A percentile compares a stretch with the other conserved stretches of the same genome.
These are phyloP conservation scores for Artemisia annua DNA, from an alignment of 129 eudicot species.

Conservation along the genomic window DNA sequence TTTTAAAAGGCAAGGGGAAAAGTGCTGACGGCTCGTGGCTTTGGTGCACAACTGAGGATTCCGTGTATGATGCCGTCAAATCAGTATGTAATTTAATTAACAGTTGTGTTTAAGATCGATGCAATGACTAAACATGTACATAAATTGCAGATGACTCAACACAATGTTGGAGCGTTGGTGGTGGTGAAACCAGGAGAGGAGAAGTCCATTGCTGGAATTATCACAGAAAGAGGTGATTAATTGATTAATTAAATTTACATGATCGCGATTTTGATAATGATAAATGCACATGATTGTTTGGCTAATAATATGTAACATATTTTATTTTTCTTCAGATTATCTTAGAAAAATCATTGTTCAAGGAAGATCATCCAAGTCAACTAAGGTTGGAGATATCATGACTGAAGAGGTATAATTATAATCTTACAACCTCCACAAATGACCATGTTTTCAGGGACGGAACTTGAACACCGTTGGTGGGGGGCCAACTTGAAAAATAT, in stretches of 20 bases:
- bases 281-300: not conserved
- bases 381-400: slow-evolving; percentile 99
- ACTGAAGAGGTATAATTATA: slow-evolving; percentile 83
- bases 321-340: slow-evolving; percentile 60
- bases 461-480: no score
- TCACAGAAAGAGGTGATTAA: slow-evolving; percentile 85
- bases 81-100: slow-evolving; percentile 52
- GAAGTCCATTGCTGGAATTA: slow-evolving; percentile 86
- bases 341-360: slow-evolving; percentile 97
- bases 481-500: no score
- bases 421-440: not conserved
- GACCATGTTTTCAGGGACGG: slow-evolving; percentile 6
- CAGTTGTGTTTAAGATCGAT: not conserved
- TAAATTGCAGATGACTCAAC: slow-evolving; percentile 87
- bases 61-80: slow-evolving; percentile 95
- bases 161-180: slow-evolving; percentile 98
- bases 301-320: not conserved
- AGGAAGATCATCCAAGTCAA: slow-evolving; percentile 98
- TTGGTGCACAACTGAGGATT: slow-evolving; percentile 96
- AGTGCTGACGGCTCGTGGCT: slow-evolving; percentile 99
- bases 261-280: no score
- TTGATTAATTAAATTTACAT: not conserved
- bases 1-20: slow-evolving; percentile 78
- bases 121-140: slow-evolving; percentile 16
- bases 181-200: slow-evolving; percentile 97